Conservation (phyloP, 2,329 filamentous ascomycete genomes). For the Samsoniella hepiali region DNA sequence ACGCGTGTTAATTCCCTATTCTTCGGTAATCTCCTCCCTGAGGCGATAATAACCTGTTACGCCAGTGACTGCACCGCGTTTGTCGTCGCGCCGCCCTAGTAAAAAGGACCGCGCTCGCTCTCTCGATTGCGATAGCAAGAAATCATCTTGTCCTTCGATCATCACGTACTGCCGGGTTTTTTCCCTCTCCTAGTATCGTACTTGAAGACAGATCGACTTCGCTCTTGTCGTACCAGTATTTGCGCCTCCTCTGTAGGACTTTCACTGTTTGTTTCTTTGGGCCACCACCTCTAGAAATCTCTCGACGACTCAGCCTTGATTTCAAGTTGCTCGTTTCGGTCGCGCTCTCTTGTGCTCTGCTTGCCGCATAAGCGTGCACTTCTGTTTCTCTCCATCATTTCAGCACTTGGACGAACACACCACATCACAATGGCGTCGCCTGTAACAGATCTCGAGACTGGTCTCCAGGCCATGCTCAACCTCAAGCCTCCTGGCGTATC, state of each 20-base stretch:
- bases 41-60: slow-evolving; percentile 13
- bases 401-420: not conserved
- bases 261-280: slow-evolving; percentile 10
- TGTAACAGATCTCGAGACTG: slow-evolving; percentile 85
- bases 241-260: slow-evolving; percentile 17
- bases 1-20: slow-evolving; percentile 7
- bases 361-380: slow-evolving; percentile 11
- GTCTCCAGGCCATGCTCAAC: slow-evolving; percentile 85
- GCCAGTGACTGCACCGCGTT: slow-evolving; percentile 14
- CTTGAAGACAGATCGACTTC: slow-evolving; percentile 10
- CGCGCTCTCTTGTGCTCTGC: not conserved
- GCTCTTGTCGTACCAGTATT: slow-evolving; percentile 14
- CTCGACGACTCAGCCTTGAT: not conserved
- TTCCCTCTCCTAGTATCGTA: slow-evolving; percentile 16
- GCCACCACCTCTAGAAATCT: slow-evolving; percentile 3
- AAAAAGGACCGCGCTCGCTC: slow-evolving; percentile 14
- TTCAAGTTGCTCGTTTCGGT: not conserved
- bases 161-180: slow-evolving; percentile 12
- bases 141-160: not conserved
- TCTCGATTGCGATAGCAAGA: not conserved
- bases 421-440: slow-evolving; percentile 63
- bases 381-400: not conserved
- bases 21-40: not conserved
- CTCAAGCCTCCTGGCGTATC: slow-evolving; percentile 94
- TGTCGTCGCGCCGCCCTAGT: slow-evolving; percentile 8